Percentiles rank a stretch among this genome's conserved stretches.
Evolutionary conservation across 2,329 filamentous ascomycete species (phyloP).

Genomic region (Talaromyces funiculosus): DNA sequence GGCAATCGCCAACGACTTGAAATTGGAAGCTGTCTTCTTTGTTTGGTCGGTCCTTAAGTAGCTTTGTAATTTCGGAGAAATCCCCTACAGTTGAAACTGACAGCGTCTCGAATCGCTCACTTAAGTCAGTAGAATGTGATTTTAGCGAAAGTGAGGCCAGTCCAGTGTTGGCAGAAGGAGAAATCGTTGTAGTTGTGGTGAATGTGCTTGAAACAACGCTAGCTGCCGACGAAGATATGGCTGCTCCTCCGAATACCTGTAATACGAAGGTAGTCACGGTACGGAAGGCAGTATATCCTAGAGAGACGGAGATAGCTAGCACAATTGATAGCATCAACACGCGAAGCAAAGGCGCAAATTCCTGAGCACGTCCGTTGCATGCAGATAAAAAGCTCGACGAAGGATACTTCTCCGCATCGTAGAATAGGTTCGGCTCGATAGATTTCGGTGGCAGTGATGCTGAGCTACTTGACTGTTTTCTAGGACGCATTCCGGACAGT

Average conservation of each 20-base stretch:
- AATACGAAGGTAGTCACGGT: conserved; percentile 21
- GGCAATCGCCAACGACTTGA: conserved; percentile 50
- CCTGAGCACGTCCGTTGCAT: conserved; percentile 19
- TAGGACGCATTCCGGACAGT: conserved; percentile 30
- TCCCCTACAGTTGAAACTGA: conserved; percentile 22
- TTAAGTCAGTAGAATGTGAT: conserved; percentile 13
- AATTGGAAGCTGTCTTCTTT: conserved; percentile 45
- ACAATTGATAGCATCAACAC: conserved; percentile 25
- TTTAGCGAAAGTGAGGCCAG: conserved; percentile 24
- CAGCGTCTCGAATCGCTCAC: conserved; percentile 15
- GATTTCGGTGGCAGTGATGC: conserved; percentile 13
- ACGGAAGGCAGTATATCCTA: conserved; percentile 29
- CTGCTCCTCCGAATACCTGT: conserved; percentile 23
- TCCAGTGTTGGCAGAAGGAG: conserved; percentile 17
- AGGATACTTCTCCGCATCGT: conserved; percentile 23
- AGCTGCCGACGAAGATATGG: conserved; percentile 18
- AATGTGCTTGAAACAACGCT: conserved; percentile 13
- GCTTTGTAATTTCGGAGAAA: conserved; percentile 21
- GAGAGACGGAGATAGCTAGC: conserved; percentile 23
- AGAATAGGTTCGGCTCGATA: conserved; percentile 13
- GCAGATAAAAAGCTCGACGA: conserved; percentile 21
- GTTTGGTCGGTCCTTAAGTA: conserved; percentile 19
- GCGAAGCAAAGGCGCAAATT: conserved; percentile 24
- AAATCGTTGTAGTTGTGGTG: conserved; percentile 19
- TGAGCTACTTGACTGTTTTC: conserved; percentile 19